These are phyloP conservation scores for Orbilia quercus DNA, from an alignment of 2,329 filamentous ascomycete species.

Conservation along the genomic window DNA sequence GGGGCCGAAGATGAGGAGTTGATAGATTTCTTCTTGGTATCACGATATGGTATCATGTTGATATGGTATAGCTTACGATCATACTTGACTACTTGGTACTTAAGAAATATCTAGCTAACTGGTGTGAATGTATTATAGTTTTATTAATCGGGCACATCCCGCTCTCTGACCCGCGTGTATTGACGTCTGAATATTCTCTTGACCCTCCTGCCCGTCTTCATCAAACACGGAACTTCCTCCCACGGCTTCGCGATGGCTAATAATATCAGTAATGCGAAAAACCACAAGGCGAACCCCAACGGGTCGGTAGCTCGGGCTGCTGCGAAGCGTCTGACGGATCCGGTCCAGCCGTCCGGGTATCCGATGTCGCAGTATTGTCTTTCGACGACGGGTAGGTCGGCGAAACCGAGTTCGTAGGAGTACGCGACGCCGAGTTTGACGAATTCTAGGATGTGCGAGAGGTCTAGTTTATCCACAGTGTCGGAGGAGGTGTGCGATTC, in stretches of 20 bases:
- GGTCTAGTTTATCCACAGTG: constrained; percentile 25
- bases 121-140: background rate
- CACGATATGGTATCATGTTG: too few species aligned
- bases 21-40: too few species aligned
- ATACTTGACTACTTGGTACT: too few species aligned
- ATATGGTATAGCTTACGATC: too few species aligned
- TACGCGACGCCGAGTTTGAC: constrained; percentile 38
- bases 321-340: constrained; percentile 28
- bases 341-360: constrained; percentile 46
- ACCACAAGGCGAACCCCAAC: constrained; percentile 37
- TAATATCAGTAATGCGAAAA: constrained; percentile 17
- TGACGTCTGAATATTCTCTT: constrained; percentile 26
- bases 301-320: constrained; percentile 48
- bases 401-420: constrained; percentile 28
- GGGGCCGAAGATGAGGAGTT: constrained; percentile 75
- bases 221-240: constrained; percentile 38
- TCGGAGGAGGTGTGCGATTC: constrained; percentile 34
- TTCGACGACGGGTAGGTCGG: constrained; percentile 15
- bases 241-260: constrained; percentile 39
- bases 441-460: constrained; percentile 11
- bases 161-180: constrained; percentile 12
- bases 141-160: constrained; percentile 19
- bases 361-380: constrained; percentile 40
- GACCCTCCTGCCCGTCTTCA: constrained; percentile 21
- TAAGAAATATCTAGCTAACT: too few species aligned